Percentiles rank a stretch among this genome's conserved stretches.
Conservation (phyloP, 345 rosid genomes). For the Linum lewisii region DNA sequence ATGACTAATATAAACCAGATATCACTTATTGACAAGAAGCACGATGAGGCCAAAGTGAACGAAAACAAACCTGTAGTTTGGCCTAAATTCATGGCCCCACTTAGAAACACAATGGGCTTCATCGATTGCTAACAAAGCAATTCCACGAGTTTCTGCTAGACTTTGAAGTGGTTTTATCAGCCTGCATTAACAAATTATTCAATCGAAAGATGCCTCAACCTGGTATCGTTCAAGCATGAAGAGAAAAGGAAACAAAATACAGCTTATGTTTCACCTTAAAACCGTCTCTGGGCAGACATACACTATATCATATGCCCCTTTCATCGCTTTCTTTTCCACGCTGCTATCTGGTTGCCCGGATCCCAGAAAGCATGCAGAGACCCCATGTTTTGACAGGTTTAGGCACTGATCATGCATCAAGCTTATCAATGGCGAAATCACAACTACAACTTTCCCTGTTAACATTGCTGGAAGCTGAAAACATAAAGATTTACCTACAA, state of each 20-base stretch:
- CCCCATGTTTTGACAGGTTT: conserved; percentile 56
- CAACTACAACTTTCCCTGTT: conserved; percentile 74
- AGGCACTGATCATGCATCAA: conserved; percentile 95
- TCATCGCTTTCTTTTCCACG: conserved; percentile 80
- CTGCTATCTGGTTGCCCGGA: conserved; percentile 84
- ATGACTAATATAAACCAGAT: too few species aligned
- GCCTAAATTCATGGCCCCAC: conserved; percentile 97
- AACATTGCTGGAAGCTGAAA: conserved; percentile 84
- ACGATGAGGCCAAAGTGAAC: background rate
- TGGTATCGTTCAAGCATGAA: too few species aligned
- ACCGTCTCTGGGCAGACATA: conserved; percentile 89
- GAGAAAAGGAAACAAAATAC: too few species aligned
- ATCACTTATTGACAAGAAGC: background rate
- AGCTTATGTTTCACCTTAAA: conserved; percentile 34
- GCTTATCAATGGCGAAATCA: conserved; percentile 86
- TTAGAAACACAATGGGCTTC: conserved; percentile 91
- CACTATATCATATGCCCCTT: conserved; percentile 64
- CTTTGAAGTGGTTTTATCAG: conserved; percentile 57
- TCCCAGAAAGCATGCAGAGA: conserved; percentile 92
- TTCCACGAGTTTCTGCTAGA: conserved; percentile 70
- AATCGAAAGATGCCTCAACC: conserved; percentile 5
- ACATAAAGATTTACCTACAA: conserved; percentile 78
- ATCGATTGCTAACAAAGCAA: conserved; percentile 80
- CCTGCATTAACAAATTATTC: conserved; percentile 28
- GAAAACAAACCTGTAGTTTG: conserved; percentile 49